Base-by-base conservation (phyloP, 2,329 filamentous ascomycete species). In the Cadophora sp. region DNA sequence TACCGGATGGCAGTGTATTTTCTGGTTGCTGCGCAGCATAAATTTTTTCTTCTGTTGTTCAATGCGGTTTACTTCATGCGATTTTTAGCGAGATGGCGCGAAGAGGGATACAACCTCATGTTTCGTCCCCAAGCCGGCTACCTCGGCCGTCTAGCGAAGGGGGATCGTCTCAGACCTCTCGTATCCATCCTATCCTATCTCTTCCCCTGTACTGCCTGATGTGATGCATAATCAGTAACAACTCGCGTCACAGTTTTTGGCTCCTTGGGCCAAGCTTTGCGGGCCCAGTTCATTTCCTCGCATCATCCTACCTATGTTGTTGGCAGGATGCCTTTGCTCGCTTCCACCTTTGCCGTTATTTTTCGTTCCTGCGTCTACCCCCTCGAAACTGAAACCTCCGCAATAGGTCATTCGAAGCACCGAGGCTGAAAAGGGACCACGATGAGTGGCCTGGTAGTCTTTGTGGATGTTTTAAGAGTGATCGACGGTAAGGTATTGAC, bases 331-430 rank as follows among this genome's bases (percentile, higher is more conserved):
- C 36, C 24, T 63, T 66, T 43, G 41, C 33, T 62, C 61, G 66
- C 65, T 56, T 65, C 62, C 50, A 60, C 36, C 36, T 39, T 62
- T 65, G 53, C 59, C 63, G 33, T 55, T 45, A 27, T 51, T 61
- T 63, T 27, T 36, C 11, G 65, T 59, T 68, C 68, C 69, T 67
- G 47, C 64, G 53, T 55, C 39, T 27, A 36, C 9, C 59, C 65
- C 66, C 59, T 66, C 63, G 65, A 64, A 67, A 69, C 70, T 68
- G 68, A 73, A 71, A 73, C 71, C 62, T 47, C 45, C 51, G 45
- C 50, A 48, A 61, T 63, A 48, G 24, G 53, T 45, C 55, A 68
- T 58, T 64, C 68, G 70, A 71, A 70, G 70, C 66, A 72, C 41
- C 59, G 66, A 73, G 68, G 70, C 69, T 71, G 67, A 66, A 66